phyloP scores from a whole-genome alignment of 2,329 filamentous ascomycete genomes.

The Beauveria medogensis region DNA sequence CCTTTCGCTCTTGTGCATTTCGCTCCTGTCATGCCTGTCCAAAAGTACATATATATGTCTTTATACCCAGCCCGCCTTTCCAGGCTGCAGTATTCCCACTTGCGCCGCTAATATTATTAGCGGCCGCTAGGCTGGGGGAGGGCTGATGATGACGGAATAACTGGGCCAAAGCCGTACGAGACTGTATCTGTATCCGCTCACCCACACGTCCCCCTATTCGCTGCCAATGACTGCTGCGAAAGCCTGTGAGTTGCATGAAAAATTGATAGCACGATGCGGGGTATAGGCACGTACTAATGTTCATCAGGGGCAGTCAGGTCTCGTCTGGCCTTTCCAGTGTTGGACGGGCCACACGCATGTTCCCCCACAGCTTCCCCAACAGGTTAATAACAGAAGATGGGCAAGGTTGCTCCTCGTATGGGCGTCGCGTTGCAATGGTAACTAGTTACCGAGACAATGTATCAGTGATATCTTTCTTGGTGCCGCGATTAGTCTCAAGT shows the following conservation, averaged over 20 bases:
- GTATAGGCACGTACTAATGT: neutral
- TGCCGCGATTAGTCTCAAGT: neutral
- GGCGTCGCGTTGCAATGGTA: neutral
- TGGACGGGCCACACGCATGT: neutral
- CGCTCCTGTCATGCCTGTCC: no score
- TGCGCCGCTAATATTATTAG: neutral
- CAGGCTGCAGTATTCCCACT: neutral
- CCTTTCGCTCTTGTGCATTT: no score
- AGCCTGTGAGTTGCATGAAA: neutral
- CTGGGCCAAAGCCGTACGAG: slow-evolving; percentile 5
- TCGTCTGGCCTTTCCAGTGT: neutral
- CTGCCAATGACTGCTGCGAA: neutral
- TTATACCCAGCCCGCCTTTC: neutral
- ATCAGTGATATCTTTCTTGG: neutral
- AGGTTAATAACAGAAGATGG: neutral
- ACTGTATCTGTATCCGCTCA: neutral
- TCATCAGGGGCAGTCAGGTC: neutral
- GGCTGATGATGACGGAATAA: neutral
- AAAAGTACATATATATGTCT: no score
- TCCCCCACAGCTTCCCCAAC: neutral
- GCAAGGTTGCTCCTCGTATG: neutral
- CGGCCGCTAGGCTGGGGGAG: neutral
- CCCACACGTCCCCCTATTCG: neutral
- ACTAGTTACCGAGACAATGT: neutral
- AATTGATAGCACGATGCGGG: neutral